These are phyloP conservation scores for Flueggea neowawraea DNA, from an alignment of 441 rosid genomes.

Conservation along the genomic window DNA sequence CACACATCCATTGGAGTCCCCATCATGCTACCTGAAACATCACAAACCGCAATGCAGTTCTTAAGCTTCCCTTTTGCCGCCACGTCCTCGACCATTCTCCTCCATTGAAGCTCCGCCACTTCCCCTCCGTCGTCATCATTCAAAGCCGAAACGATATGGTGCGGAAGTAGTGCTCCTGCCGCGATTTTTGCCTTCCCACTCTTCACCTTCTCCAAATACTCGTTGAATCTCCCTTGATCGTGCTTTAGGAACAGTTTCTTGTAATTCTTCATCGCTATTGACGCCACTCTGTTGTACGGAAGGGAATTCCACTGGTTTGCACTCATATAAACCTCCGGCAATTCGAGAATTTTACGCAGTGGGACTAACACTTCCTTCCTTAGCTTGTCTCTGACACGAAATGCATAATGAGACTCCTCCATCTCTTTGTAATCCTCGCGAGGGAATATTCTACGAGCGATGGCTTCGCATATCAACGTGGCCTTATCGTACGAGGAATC, in stretches of 20 bases:
- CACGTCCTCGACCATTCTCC: neutral
- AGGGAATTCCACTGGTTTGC: neutral
- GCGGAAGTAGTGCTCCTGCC: conserved; percentile 12
- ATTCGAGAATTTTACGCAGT: conserved; percentile 3
- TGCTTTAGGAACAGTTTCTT: conserved; percentile 4
- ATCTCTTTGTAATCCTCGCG: conserved; percentile 3
- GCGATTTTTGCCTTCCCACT: neutral
- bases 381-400: conserved; percentile 10
- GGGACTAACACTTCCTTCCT: conserved; percentile 9
- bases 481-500: conserved; percentile 4
- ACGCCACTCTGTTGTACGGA: conserved; percentile 8
- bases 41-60: conserved; percentile 8
- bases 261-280: conserved; percentile 10
- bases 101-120: conserved; percentile 9
- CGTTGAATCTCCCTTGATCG: neutral
- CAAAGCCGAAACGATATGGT: conserved; percentile 5
- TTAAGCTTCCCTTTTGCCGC: neutral
- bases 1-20: conserved; percentile 9
- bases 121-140: conserved; percentile 1
- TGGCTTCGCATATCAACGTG: conserved; percentile 7
- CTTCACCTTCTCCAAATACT: conserved; percentile 8
- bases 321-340: conserved; percentile 10
- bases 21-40: conserved; percentile 4
- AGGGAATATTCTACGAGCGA: conserved; percentile 4
- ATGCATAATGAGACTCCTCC: conserved; percentile 13